Evolutionary conservation across 2,329 filamentous ascomycete genomes (phyloP).

Genomic region (Fusarium duplospermum): DNA sequence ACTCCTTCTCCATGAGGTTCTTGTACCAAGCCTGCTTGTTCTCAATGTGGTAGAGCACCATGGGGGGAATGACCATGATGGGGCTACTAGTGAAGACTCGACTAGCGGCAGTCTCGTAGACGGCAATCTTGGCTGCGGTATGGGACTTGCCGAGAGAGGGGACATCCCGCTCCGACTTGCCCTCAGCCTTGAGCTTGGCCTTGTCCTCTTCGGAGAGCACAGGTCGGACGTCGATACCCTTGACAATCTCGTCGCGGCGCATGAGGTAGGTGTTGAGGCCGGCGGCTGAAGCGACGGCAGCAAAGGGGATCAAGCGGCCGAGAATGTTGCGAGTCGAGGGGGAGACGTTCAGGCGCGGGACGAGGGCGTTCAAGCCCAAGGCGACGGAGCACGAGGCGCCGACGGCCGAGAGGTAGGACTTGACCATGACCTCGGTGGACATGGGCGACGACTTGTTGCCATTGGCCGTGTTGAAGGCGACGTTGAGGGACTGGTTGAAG

Average conservation of each 20-base stretch:
- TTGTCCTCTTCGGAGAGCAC: conserved; percentile 79
- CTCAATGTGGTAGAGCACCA: conserved; percentile 88
- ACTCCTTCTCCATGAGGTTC: conserved; percentile 70
- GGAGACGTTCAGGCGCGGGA: conserved; percentile 85
- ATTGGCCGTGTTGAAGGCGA: conserved; percentile 97
- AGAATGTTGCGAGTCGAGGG: conserved; percentile 82
- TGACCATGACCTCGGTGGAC: conserved; percentile 80
- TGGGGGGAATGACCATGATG: conserved; percentile 95
- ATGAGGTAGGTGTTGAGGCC: conserved; percentile 97
- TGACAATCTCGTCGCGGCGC: conserved; percentile 94
- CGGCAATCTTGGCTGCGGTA: conserved; percentile 88
- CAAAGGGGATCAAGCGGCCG: conserved; percentile 91
- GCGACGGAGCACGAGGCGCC: conserved; percentile 94
- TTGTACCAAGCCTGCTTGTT: conserved; percentile 54
- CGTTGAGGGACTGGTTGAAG: conserved; percentile 96
- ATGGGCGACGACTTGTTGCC: conserved; percentile 97
- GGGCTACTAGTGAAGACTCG: conserved; percentile 94
- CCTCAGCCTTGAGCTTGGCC: conserved; percentile 63
- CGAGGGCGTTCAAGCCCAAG: conserved; percentile 88
- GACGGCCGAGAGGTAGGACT: conserved; percentile 93
- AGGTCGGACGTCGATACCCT: conserved; percentile 92
- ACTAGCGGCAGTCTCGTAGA: conserved; percentile 91
- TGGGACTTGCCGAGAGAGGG: conserved; percentile 85
- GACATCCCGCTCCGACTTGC: conserved; percentile 73
- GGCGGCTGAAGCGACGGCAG: conserved; percentile 90